Evolutionary conservation across 2,329 filamentous ascomycete species (phyloP), one percentile per base, ranked within the genome.

Genomic region (Trichoderma simmonsii): DNA sequence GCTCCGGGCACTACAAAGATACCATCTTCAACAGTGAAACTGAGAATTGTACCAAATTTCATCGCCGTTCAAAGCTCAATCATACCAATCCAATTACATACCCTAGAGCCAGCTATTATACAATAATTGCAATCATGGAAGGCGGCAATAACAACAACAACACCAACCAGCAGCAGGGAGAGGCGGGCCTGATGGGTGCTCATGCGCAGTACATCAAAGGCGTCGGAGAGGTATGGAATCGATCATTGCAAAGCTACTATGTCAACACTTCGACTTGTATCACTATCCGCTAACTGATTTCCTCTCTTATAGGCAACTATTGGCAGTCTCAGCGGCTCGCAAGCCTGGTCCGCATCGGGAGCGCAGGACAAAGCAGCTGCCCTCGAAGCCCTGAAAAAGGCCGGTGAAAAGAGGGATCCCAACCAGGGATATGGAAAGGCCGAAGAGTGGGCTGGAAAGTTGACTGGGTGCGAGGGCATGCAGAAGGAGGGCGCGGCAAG

Each of bases 191-290:
- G 74, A 77, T 92, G 57, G 84, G 86, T 72, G 86, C 87, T 56
- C 91, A 93, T 78, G 89, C 85, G 36, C 88, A 92, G 77, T 93
- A 92, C 77, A 85, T 89, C 77, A 93, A 92, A 77, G 91, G 91
- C 67, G 88, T 88, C 7, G 86, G 88, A 70, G 89, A 91, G 82
- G 91, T 90, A 80, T 71, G 81, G 3, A 15, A 9, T 7, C 15
- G 1, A 4, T 21, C 18, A 2, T 18, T 14, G n/a, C 28, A 18
- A 18, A 12, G 2, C 21, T 30, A 3, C 9, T 6, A 12, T 6
- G 6, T 12, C 3, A 1, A 24, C n/a, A 6, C 28, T 28, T 11
- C n/a, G 5, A 9, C 21, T 9, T 5, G 11, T 9, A 39, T 24
- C 30, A 30, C 30, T 3, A 12, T 28, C 4, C 21, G 11, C 24